A percentile compares a stretch with the other conserved stretches of the same genome.
These are phyloP conservation scores for Haematococcus lacustris DNA, from an alignment of 139 green algal genomes.

Conservation along the genomic window DNA sequence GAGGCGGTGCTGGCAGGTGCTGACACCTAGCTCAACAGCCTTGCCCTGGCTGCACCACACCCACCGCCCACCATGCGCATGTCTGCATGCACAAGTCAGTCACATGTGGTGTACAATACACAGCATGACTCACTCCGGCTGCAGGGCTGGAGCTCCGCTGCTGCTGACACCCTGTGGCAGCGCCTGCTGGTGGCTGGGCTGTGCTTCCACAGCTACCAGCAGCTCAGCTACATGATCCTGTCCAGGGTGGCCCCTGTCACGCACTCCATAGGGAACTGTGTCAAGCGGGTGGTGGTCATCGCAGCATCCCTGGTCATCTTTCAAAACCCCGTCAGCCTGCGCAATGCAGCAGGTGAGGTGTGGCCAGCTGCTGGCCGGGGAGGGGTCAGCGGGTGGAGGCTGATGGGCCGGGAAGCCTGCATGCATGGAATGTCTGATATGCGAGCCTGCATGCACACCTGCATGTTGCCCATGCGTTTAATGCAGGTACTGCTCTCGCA, in stretches of 20 bases:
- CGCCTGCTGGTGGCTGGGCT: conserved; percentile 57
- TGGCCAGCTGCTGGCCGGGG: background rate
- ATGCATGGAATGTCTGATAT: background rate
- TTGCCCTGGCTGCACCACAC: too few relatives aligned
- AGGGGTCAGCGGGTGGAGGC: background rate
- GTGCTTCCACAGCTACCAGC: conserved; percentile 95
- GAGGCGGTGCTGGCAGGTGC: too few relatives aligned
- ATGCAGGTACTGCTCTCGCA: conserved; percentile 72
- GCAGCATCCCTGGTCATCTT: conserved; percentile 85
- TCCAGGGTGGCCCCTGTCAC: conserved; percentile 6
- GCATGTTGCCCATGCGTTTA: background rate
- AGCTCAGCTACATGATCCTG: conserved; percentile 66
- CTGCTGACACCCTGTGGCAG: conserved; percentile 33
- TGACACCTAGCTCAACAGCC: too few relatives aligned
- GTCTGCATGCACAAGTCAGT: too few relatives aligned
- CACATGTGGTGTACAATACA: too few relatives aligned
- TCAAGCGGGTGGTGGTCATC: conserved; percentile 97
- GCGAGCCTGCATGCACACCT: background rate
- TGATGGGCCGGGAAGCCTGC: too few relatives aligned
- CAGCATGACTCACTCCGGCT: too few relatives aligned
- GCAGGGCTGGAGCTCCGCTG: conserved; percentile 26
- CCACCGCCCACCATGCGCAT: too few relatives aligned
- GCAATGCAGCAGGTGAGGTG: conserved; percentile 48
- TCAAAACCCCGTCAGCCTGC: conserved; percentile 69
- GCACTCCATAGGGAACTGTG: conserved; percentile 89